A percentile compares a stretch with the other conserved stretches of the same genome.
Conservation (phyloP, 176 grass and related monocot genomes). For the Echinochloa phyllopogon region DNA sequence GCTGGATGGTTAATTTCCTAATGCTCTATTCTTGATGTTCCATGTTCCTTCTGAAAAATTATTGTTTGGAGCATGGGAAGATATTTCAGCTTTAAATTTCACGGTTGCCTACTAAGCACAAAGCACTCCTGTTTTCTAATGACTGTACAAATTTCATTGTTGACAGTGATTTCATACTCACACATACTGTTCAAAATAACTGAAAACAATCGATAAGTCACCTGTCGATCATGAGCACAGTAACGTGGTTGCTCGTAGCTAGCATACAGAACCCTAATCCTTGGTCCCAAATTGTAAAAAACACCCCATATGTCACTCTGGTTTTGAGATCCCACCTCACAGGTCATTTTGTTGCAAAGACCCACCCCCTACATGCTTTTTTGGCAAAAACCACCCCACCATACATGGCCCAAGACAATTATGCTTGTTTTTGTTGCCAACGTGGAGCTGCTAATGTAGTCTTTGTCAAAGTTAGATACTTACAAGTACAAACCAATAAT, state of each 20-base stretch:
- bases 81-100: background rate
- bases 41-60: conserved; percentile 10
- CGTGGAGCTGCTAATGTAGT: no score
- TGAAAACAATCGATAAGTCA: background rate
- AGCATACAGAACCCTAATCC: background rate
- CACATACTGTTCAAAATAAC: background rate
- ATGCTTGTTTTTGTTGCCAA: no score
- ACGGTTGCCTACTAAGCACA: background rate
- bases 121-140: background rate
- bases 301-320: background rate
- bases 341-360: background rate
- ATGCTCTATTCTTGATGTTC: background rate
- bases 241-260: background rate
- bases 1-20: background rate
- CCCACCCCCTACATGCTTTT: no score
- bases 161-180: background rate
- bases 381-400: no score
- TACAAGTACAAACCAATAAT: no score
- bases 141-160: background rate
- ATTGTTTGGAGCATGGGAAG: background rate
- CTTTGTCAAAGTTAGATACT: no score
- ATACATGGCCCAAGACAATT: no score
- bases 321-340: background rate
- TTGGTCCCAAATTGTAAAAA: background rate
- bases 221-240: background rate